Percentiles rank a stretch among this genome's conserved stretches.
These are phyloP conservation scores for Benincasa hispida DNA, from an alignment of 306 rosid species.

Conservation along the genomic window DNA sequence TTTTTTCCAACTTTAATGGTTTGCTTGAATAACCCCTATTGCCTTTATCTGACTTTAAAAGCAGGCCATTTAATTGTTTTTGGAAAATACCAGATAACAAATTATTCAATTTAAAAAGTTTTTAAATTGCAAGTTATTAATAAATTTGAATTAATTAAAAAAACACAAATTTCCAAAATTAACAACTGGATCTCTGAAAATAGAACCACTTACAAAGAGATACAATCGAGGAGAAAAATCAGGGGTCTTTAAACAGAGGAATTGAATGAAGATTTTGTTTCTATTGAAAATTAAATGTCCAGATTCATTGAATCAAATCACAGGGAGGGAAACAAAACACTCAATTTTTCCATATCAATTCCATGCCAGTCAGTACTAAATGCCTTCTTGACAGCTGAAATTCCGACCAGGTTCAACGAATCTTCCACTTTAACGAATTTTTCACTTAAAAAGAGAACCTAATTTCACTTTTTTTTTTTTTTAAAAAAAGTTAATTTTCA, in stretches of 20 bases:
- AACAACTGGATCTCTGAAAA: too few species aligned
- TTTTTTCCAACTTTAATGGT: background rate
- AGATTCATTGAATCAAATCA: background rate
- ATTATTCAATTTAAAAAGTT: too few species aligned
- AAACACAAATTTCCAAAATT: too few species aligned
- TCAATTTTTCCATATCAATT: background rate
- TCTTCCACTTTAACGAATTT: background rate
- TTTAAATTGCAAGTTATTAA: too few species aligned
- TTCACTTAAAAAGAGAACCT: too few species aligned
- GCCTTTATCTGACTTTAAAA: background rate
- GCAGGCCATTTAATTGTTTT: background rate
- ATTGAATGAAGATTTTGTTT: background rate
- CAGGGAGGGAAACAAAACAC: background rate
- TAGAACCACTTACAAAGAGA: background rate
- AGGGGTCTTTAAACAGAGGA: background rate
- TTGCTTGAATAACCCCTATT: background rate
- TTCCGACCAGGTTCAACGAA: conserved; percentile 49
- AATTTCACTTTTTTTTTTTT: background rate
- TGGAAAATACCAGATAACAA: background rate
- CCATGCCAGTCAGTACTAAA: background rate
- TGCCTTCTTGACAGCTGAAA: background rate
- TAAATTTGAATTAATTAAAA: too few species aligned
- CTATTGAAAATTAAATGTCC: background rate
- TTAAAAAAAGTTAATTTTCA: too few species aligned
- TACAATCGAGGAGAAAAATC: background rate